These are phyloP conservation scores for Ehretia macrophylla DNA, from an alignment of 257 asterid species.

Conservation along the genomic window DNA sequence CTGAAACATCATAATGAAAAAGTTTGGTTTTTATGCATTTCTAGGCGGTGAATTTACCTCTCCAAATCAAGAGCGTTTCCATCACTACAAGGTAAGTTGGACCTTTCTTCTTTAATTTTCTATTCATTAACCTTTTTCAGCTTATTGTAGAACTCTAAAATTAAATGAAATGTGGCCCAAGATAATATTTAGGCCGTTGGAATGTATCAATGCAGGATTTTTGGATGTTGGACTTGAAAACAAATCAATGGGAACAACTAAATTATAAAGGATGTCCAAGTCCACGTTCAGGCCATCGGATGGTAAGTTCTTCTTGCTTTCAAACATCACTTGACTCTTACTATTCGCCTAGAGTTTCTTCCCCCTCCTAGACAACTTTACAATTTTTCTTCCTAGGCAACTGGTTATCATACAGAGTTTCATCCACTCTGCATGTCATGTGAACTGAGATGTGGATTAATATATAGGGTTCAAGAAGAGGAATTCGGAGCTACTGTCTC, in stretches of 20 bases:
- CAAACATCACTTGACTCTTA: no score
- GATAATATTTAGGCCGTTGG: slow-evolving; percentile 13
- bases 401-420: no score
- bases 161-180: background rate
- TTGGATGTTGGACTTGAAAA: slow-evolving; percentile 91
- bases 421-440: no score
- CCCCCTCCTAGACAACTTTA: no score
- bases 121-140: background rate
- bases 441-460: no score
- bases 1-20: no score
- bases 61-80: slow-evolving; percentile 99
- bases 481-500: no score
- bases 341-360: no score
- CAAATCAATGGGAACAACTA: slow-evolving; percentile 98
- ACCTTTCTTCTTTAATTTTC: background rate
- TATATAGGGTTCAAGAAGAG: no score
- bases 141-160: background rate
- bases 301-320: slow-evolving; percentile 47
- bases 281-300: slow-evolving; percentile 98
- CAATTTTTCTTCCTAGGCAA: no score
- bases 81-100: slow-evolving; percentile 84
- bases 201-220: slow-evolving; percentile 62
- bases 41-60: slow-evolving; percentile 98
- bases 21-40: slow-evolving; percentile 14
- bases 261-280: slow-evolving; percentile 97